Conservation (phyloP, 139 green algal species). For the Dunaliella sp. region DNA sequence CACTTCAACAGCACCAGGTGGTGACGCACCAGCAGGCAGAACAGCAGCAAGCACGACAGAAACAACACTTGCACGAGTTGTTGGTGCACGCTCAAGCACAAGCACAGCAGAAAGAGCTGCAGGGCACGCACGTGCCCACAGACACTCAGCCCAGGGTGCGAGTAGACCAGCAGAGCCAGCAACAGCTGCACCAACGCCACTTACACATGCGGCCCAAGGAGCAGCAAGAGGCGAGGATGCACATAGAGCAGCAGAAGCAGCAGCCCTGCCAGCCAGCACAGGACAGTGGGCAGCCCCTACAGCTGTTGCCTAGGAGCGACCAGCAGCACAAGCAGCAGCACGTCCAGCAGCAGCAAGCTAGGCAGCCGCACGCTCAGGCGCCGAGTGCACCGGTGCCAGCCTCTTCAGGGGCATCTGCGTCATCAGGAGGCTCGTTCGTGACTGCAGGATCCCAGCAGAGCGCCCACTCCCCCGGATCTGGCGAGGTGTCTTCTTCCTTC, state of each 20-base stretch:
- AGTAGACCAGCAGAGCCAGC: no score
- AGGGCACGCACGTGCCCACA: no score
- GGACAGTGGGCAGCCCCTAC: not conserved
- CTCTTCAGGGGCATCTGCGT: not conserved
- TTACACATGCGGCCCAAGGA: not conserved
- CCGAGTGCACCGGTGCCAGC: not conserved
- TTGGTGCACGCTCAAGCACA: no score
- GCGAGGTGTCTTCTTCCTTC: not conserved
- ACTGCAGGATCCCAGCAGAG: not conserved
- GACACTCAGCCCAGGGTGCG: no score
- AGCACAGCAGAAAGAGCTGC: no score
- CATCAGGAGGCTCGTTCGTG: not conserved
- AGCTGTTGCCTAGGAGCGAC: not conserved
- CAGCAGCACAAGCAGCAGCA: not conserved
- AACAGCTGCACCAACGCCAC: not conserved
- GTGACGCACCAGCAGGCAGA: not conserved
- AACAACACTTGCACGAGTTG: not conserved
- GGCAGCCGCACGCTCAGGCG: not conserved
- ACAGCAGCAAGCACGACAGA: not conserved
- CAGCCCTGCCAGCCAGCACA: not conserved
- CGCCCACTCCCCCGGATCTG: not conserved
- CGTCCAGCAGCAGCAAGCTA: not conserved
- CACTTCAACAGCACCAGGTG: no score
- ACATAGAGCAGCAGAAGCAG: not conserved
- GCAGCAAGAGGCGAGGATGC: not conserved